A percentile compares a stretch with the other conserved stretches of the same genome.
Evolutionary conservation across 768 basidiomycete species (phyloP).

Genomic region (Pluteus cervinus): DNA sequence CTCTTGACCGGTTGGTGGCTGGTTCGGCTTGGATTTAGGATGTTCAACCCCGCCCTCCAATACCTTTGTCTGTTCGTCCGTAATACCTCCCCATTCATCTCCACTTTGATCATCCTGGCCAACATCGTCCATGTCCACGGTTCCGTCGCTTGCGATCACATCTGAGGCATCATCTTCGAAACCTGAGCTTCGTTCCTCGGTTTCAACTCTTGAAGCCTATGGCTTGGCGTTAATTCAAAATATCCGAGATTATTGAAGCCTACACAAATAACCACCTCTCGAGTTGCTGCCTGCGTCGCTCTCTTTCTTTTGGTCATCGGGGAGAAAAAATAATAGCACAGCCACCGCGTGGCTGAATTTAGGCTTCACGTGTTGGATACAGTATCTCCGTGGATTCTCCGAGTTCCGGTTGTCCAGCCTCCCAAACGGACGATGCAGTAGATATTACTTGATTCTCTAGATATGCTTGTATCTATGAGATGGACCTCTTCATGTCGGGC

Average conservation of each 20-base stretch:
- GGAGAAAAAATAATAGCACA: constrained; percentile 8
- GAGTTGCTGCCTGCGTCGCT: constrained; percentile 6
- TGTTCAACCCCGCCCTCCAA: constrained; percentile 6
- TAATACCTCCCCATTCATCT: constrained; percentile 14
- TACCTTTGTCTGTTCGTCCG: not conserved
- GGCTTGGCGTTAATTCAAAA: not conserved
- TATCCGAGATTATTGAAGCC: too few relatives aligned
- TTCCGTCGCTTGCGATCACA: too few relatives aligned
- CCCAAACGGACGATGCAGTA: too few relatives aligned
- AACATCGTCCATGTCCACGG: constrained; percentile 1
- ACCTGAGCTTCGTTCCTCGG: constrained; percentile 7
- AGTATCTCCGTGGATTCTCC: too few relatives aligned
- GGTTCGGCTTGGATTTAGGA: constrained; percentile 35
- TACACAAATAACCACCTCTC: too few relatives aligned
- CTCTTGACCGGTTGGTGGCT: constrained; percentile 66
- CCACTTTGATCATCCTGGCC: constrained; percentile 6
- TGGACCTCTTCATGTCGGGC: too few relatives aligned
- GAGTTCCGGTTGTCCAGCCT: too few relatives aligned
- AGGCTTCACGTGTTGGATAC: too few relatives aligned
- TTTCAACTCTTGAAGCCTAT: constrained; percentile 3
- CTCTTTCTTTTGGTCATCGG: constrained; percentile 21
- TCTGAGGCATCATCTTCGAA: too few relatives aligned
- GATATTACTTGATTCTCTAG: too few relatives aligned
- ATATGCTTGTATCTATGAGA: too few relatives aligned
- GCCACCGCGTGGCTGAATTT: too few relatives aligned